A percentile compares a stretch with the other conserved stretches of the same genome.
These are phyloP conservation scores for Bruguiera gymnorhiza DNA, from an alignment of 345 rosid genomes.

Conservation along the genomic window DNA sequence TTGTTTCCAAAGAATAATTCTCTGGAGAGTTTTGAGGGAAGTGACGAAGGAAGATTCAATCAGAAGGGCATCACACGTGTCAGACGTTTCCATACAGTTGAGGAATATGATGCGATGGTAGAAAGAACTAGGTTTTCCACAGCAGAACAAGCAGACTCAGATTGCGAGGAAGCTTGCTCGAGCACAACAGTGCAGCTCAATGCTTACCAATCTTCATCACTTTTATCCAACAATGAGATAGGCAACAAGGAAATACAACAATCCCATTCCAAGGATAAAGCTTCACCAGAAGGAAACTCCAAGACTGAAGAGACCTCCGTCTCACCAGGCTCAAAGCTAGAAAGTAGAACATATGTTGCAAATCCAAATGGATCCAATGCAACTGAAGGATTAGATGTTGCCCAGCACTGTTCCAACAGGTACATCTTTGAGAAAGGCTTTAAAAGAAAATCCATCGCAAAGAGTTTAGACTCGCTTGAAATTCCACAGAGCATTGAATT, in stretches of 20 bases:
- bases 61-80: background rate
- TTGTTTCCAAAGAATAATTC: constrained; percentile 12
- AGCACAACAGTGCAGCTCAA: background rate
- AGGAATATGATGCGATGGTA: constrained; percentile 36
- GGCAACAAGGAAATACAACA: background rate
- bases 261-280: background rate
- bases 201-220: background rate
- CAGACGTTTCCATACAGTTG: constrained; percentile 38
- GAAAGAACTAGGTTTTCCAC: constrained; percentile 15
- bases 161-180: background rate
- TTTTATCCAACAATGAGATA: background rate
- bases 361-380: background rate
- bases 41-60: constrained; percentile 1
- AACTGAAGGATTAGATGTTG: background rate
- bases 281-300: constrained; percentile 8
- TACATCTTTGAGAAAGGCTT: constrained; percentile 14
- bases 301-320: constrained; percentile 2
- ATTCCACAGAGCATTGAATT: constrained; percentile 32
- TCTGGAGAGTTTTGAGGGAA: constrained; percentile 6
- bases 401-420: constrained; percentile 9
- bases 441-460: constrained; percentile 34
- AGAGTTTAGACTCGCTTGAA: constrained; percentile 26
- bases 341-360: background rate
- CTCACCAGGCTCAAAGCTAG: background rate
- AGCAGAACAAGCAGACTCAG: background rate